Percentiles rank a stretch among this genome's conserved stretches.
Evolutionary conservation across 2,329 filamentous ascomycete species (phyloP).

Genomic region (Atkinsonella texensis): DNA sequence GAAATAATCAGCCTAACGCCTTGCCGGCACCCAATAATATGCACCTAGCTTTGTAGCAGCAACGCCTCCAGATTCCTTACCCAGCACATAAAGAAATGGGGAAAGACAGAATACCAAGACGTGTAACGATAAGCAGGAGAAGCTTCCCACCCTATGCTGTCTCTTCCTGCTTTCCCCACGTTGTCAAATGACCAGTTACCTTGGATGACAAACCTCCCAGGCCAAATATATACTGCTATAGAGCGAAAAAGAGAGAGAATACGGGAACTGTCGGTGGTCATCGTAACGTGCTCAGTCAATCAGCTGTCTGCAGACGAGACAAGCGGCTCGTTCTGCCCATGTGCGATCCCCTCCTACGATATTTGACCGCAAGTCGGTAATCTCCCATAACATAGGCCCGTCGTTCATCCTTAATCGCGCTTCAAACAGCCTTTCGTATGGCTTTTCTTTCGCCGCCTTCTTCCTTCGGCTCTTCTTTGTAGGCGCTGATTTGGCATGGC

Average conservation of each 20-base stretch:
- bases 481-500: slow-evolving; percentile 14
- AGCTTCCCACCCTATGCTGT: not conserved
- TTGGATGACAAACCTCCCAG: not conserved
- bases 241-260: not conserved
- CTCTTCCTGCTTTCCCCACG: not conserved
- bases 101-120: not conserved
- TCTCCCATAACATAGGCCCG: slow-evolving; percentile 36
- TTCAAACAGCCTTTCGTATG: slow-evolving; percentile 40
- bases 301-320: slow-evolving; percentile 35
- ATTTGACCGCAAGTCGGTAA: slow-evolving; percentile 36
- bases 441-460: slow-evolving; percentile 25
- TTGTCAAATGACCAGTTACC: not conserved
- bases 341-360: slow-evolving; percentile 36
- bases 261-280: not conserved
- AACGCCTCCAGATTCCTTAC: slow-evolving; percentile 1
- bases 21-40: slow-evolving; percentile 1
- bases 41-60: slow-evolving; percentile 3
- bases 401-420: slow-evolving; percentile 35
- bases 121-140: not conserved
- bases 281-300: slow-evolving; percentile 21
- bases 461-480: slow-evolving; percentile 27
- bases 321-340: slow-evolving; percentile 39
- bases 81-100: not conserved
- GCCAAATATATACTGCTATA: not conserved
- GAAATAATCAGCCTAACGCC: not conserved